Evolutionary conservation across 495 filamentous ascomycete species (phyloP).

Genomic region (Sordaria brevicollis): DNA sequence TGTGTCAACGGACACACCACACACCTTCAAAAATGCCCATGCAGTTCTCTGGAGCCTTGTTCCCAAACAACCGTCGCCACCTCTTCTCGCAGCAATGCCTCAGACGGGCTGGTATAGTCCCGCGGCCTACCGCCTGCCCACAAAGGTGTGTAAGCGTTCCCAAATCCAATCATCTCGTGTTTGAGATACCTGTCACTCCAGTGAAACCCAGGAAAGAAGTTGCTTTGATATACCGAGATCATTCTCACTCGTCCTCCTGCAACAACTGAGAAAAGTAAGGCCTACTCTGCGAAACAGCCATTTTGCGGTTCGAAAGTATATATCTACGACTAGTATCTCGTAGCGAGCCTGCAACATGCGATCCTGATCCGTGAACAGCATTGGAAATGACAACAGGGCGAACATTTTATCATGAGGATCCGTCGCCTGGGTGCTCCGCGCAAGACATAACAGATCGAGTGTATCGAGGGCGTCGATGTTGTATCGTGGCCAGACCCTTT

Average conservation of each 20-base stretch:
- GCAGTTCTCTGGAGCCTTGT: no score
- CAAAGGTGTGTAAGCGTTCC: neutral
- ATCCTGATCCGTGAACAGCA: neutral
- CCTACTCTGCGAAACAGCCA: neutral
- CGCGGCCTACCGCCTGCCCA: neutral
- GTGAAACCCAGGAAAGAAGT: neutral
- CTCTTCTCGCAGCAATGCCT: neutral
- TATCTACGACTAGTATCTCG: neutral
- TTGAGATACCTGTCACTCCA: neutral
- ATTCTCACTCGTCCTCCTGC: neutral
- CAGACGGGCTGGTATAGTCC: neutral
- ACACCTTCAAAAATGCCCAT: neutral
- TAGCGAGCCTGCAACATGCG: neutral
- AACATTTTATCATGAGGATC: neutral
- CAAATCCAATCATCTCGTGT: neutral
- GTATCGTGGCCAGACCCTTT: neutral
- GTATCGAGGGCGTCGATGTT: accelerated
- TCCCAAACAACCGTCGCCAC: neutral
- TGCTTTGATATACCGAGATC: neutral
- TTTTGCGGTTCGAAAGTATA: neutral
- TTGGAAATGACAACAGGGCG: neutral
- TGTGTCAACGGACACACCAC: neutral
- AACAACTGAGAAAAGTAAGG: neutral
- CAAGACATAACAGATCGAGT: neutral
- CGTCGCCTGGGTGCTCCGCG: neutral